Conservation (phyloP, 1,284 basidiomycete species). For the Cutaneotrichosporon sp. region DNA sequence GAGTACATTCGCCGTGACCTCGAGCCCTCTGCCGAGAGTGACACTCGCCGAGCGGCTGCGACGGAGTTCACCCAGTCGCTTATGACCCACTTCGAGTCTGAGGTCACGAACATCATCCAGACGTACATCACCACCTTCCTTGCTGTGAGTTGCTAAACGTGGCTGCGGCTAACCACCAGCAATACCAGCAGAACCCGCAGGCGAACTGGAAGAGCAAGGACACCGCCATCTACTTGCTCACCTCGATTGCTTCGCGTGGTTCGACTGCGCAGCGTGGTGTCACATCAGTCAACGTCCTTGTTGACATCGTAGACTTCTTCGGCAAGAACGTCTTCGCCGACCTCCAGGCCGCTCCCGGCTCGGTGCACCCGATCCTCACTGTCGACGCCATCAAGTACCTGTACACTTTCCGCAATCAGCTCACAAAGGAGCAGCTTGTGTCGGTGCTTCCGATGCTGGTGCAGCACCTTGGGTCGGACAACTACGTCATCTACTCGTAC, state of each 20-base stretch:
- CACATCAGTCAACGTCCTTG: constrained; percentile 88
- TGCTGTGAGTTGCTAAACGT: constrained; percentile 56
- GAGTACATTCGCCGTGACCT: constrained; percentile 93
- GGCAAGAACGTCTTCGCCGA: constrained; percentile 88
- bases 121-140: constrained; percentile 79
- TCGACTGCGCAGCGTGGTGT: constrained; percentile 87
- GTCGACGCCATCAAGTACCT: constrained; percentile 95
- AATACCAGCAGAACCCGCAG: constrained; percentile 62
- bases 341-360: constrained; percentile 68
- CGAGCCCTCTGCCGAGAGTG: constrained; percentile 57
- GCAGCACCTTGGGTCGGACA: constrained; percentile 76
- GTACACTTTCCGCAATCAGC: constrained; percentile 93
- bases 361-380: constrained; percentile 85
- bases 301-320: constrained; percentile 95
- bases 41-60: constrained; percentile 87
- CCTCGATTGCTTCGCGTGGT: constrained; percentile 84
- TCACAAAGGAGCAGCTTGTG: constrained; percentile 91
- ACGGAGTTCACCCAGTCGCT: constrained; percentile 89
- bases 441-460: constrained; percentile 86
- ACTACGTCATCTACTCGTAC: constrained; percentile 73
- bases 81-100: constrained; percentile 73
- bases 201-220: constrained; percentile 93
- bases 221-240: constrained; percentile 91
- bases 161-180: constrained; percentile 30
- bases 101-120: constrained; percentile 82